These are phyloP conservation scores for Tirmania nivea DNA, from an alignment of 495 filamentous ascomycete genomes.

Conservation along the genomic window DNA sequence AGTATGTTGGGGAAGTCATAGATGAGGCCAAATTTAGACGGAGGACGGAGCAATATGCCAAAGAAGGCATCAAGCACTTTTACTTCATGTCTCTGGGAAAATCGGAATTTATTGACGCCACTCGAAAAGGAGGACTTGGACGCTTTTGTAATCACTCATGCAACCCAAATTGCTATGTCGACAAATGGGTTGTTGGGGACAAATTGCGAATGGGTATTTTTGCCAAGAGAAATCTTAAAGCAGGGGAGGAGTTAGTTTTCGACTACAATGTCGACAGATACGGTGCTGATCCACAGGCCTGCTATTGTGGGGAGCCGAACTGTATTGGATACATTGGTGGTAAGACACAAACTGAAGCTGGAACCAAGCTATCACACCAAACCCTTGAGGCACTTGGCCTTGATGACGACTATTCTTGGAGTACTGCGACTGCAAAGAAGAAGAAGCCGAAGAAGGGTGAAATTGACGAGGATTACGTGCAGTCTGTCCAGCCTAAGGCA, in stretches of 20 bases:
- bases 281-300: slow-evolving; percentile 85
- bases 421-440: slow-evolving; percentile 66
- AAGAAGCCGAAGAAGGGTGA: slow-evolving; percentile 78
- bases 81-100: slow-evolving; percentile 99
- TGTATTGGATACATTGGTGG: slow-evolving; percentile 94
- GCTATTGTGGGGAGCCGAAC: slow-evolving; percentile 88
- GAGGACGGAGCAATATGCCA: slow-evolving; percentile 77
- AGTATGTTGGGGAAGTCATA: slow-evolving; percentile 98
- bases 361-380: slow-evolving; percentile 71
- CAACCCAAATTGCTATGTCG: slow-evolving; percentile 96
- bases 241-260: slow-evolving; percentile 94
- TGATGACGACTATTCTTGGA: slow-evolving; percentile 68
- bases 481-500: slow-evolving; percentile 61
- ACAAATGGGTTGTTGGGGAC: slow-evolving; percentile 98
- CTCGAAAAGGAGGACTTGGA: slow-evolving; percentile 86
- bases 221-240: slow-evolving; percentile 61
- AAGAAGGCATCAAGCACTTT: slow-evolving; percentile 94
- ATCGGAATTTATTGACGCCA: slow-evolving; percentile 93
- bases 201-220: slow-evolving; percentile 99
- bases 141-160: slow-evolving; percentile 99
- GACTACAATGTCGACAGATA: slow-evolving; percentile 99
- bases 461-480: slow-evolving; percentile 91
- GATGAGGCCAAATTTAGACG: slow-evolving; percentile 69
- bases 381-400: slow-evolving; percentile 93
- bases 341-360: slow-evolving; percentile 89